Conservation (phyloP, 2,329 filamentous ascomycete species). For the Hymenoscyphus albidus region DNA sequence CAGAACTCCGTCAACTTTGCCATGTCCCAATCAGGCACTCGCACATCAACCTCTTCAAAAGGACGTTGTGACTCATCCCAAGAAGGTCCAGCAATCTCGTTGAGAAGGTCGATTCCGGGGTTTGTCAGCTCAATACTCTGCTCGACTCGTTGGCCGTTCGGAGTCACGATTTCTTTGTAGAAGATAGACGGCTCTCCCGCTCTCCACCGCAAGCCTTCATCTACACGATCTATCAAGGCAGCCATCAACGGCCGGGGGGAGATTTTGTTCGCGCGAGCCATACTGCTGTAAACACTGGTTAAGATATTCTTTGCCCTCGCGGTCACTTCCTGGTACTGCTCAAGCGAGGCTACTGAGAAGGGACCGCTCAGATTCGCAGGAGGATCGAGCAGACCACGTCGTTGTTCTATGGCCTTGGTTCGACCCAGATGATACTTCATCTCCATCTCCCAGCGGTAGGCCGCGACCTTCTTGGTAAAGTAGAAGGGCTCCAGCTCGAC, state of each 20-base stretch:
- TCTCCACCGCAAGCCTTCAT: neutral
- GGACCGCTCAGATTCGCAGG: conserved; percentile 29
- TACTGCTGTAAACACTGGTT: neutral
- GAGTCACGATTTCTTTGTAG: no score
- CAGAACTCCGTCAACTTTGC: conserved; percentile 15
- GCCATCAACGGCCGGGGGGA: conserved; percentile 20
- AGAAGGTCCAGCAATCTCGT: neutral
- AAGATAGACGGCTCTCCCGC: no score
- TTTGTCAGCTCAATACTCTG: neutral
- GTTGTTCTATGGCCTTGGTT: neutral
- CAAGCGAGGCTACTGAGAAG: conserved; percentile 12
- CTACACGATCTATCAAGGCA: neutral
- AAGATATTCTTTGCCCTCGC: conserved; percentile 7
- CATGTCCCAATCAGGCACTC: neutral
- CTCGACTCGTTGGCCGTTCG: no score
- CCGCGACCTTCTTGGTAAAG: conserved; percentile 26
- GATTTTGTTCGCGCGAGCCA: conserved; percentile 5
- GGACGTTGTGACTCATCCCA: neutral
- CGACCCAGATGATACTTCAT: conserved; percentile 19
- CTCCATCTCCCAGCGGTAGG: conserved; percentile 24
- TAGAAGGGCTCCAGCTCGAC: conserved; percentile 27
- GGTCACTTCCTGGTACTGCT: conserved; percentile 16
- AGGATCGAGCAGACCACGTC: conserved; percentile 11
- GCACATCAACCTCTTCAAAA: neutral
- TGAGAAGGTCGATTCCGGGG: neutral